A percentile compares a stretch with the other conserved stretches of the same genome.
Evolutionary conservation across 352 stramenopile species (phyloP).

Genomic region (Pythium dissotocum): DNA sequence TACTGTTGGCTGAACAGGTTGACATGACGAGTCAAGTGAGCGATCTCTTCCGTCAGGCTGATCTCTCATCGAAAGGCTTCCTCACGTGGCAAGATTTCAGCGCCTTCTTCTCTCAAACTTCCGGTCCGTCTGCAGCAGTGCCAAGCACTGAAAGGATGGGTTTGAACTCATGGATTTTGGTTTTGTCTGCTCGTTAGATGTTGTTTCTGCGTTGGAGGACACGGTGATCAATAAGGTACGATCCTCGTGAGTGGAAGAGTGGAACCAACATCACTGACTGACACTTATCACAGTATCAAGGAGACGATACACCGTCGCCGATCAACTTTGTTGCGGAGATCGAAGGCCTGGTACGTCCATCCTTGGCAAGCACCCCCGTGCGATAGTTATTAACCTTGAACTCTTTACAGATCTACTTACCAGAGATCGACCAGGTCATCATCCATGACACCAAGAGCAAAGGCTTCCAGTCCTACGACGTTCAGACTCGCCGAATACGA

Average conservation of each 20-base stretch:
- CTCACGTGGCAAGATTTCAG: slow-evolving; percentile 54
- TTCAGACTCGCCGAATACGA: slow-evolving; percentile 22
- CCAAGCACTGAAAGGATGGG: too few relatives aligned
- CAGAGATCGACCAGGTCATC: slow-evolving; percentile 34
- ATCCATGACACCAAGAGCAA: slow-evolving; percentile 34
- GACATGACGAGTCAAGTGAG: slow-evolving; percentile 36
- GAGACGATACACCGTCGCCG: slow-evolving; percentile 24
- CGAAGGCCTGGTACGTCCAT: slow-evolving; percentile 39
- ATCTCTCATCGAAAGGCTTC: slow-evolving; percentile 32
- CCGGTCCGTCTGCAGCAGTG: slow-evolving; percentile 25
- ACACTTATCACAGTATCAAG: slow-evolving; percentile 29
- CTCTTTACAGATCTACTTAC: slow-evolving; percentile 21
- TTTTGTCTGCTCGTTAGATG: slow-evolving; percentile 6
- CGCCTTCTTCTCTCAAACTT: slow-evolving; percentile 40
- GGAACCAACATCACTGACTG: too few relatives aligned
- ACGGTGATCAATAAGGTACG: slow-evolving; percentile 27
- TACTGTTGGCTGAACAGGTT: slow-evolving; percentile 23
- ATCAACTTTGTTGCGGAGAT: slow-evolving; percentile 46
- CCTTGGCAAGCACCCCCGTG: too few relatives aligned
- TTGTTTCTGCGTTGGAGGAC: slow-evolving; percentile 22
- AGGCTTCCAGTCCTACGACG: slow-evolving; percentile 46
- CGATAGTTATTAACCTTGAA: too few relatives aligned
- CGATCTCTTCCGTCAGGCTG: slow-evolving; percentile 41
- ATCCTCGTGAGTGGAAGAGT: neutral
- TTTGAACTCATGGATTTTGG: too few relatives aligned